Conservation (phyloP, 2,329 filamentous ascomycete species). For the Talaromyces sp. region DNA sequence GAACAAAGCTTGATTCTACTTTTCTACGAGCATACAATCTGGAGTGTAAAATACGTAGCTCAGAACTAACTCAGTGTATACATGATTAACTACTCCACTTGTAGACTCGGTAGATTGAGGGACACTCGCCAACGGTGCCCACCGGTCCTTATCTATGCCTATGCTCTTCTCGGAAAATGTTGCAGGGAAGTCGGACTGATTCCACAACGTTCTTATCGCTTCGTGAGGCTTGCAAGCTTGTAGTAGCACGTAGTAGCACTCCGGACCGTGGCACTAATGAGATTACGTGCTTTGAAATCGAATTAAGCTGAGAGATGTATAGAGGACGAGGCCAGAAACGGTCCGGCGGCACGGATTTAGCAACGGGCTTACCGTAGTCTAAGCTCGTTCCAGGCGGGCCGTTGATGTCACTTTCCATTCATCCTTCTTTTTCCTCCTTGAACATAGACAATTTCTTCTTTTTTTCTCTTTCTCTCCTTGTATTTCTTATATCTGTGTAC, state of each 20-base stretch:
- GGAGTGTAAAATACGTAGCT: not conserved
- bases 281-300: not conserved
- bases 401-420: slow-evolving; percentile 9
- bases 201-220: not conserved
- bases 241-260: not conserved
- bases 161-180: not conserved
- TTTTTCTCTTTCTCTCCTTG: not conserved
- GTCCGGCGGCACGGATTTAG: not conserved
- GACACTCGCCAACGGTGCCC: not conserved
- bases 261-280: not conserved
- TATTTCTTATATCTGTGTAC: not conserved
- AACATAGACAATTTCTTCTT: not conserved
- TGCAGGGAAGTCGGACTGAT: not conserved
- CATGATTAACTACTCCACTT: too few relatives aligned
- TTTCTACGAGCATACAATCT: not conserved
- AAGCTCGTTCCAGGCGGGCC: not conserved
- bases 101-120: too few relatives aligned
- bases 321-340: not conserved
- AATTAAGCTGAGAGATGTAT: not conserved
- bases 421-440: not conserved
- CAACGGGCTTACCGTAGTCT: too few relatives aligned
- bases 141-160: not conserved
- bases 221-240: not conserved
- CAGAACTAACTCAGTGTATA: not conserved
- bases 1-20: not conserved